phyloP scores from a whole-genome alignment of 768 basidiomycete genomes.

The Wakefieldia striispora region DNA sequence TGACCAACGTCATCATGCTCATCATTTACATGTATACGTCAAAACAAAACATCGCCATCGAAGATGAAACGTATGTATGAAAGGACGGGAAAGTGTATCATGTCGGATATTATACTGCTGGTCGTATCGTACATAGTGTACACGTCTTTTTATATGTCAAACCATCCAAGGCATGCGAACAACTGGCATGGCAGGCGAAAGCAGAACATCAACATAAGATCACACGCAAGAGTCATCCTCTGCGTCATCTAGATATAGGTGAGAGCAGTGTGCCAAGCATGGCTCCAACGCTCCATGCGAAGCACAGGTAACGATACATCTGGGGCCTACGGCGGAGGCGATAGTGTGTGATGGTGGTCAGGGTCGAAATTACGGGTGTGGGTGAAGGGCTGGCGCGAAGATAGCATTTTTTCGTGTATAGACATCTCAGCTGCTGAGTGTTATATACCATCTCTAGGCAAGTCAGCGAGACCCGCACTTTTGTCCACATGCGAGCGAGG shows the following conservation, averaged over 20 bases:
- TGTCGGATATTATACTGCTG: slow-evolving; percentile 24
- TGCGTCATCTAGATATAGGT: slow-evolving; percentile 19
- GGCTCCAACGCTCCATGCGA: slow-evolving; percentile 2
- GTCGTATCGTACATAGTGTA: slow-evolving; percentile 29
- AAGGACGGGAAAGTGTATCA: slow-evolving; percentile 1
- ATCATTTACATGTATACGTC: slow-evolving; percentile 7
- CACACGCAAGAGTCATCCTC: slow-evolving; percentile 18
- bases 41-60: not conserved
- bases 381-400: slow-evolving; percentile 18
- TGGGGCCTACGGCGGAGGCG: slow-evolving; percentile 4
- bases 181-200: slow-evolving; percentile 16
- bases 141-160: slow-evolving; percentile 17
- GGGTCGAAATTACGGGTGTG: slow-evolving; percentile 17
- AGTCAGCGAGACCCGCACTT: not conserved
- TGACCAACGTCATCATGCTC: slow-evolving; percentile 2
- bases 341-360: slow-evolving; percentile 13
- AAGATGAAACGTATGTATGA: slow-evolving; percentile 1
- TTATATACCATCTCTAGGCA: slow-evolving; percentile 13
- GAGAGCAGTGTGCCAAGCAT: slow-evolving; percentile 1
- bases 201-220: slow-evolving; percentile 15
- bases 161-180: slow-evolving; percentile 20
- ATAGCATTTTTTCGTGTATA: slow-evolving; percentile 15
- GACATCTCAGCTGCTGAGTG: slow-evolving; percentile 16
- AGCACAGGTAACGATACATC: slow-evolving; percentile 11
- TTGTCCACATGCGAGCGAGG: not conserved